phyloP scores from a whole-genome alignment of 192 early-diverging fungal species.

The Backusella westeae region DNA sequence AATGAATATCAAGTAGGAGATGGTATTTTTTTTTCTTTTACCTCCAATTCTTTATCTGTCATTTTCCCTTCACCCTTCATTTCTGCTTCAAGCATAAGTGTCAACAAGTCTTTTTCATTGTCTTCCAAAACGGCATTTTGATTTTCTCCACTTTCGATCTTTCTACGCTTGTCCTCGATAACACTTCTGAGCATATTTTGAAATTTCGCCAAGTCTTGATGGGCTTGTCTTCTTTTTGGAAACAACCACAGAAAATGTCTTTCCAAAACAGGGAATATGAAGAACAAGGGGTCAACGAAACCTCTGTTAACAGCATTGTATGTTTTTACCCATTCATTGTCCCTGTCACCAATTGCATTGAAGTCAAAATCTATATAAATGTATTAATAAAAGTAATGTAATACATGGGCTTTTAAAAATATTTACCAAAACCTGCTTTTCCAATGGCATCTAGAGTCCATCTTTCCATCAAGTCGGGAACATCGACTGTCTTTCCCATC shows the following conservation, averaged over 20 bases:
- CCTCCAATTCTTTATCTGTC: not conserved
- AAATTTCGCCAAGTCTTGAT: not conserved
- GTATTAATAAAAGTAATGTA: not conserved
- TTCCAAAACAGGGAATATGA: not conserved
- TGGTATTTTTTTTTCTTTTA: not conserved
- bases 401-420: not conserved
- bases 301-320: not conserved
- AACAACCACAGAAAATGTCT: not conserved
- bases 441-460: not conserved
- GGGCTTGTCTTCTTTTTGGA: not conserved
- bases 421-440: not conserved
- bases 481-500: not conserved
- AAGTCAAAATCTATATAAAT: not conserved
- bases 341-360: not conserved
- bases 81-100: constrained; percentile 22
- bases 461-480: not conserved
- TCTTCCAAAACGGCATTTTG: not conserved
- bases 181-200: not conserved
- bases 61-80: not conserved
- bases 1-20: no score
- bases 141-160: not conserved
- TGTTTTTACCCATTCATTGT: not conserved
- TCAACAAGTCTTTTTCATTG: constrained; percentile 17
- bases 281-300: not conserved
- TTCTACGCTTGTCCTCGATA: constrained; percentile 15